Base-by-base conservation (phyloP, 305 asterid genomes). In the Fraxinus nigra region DNA sequence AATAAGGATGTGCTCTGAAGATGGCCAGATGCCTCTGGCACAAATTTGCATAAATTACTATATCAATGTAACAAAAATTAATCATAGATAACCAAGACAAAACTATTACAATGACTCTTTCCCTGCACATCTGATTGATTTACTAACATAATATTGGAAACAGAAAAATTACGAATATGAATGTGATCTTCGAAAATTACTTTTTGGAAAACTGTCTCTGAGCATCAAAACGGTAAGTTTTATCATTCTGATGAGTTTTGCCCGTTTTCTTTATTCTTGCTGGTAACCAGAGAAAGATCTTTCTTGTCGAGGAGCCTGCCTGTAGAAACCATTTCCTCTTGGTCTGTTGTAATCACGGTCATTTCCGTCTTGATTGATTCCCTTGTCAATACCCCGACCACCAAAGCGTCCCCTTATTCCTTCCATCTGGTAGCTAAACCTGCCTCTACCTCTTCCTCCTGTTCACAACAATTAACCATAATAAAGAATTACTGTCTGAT, bases 381-480 rank as follows among this genome's bases (percentile, higher is more conserved):
- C 86, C 82, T 91, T 77, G 77, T 88, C 86, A 48, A 84, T 85
- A 73, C 93, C 88, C 34, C 96, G 91, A 43, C 94, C 93, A 8
- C 91, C 93, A 69, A 87, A 89, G 4, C 93, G 92, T 48, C 97
- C 96, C 85, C 95, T 88, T 24, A 82, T 26, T 82, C 90, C 97
- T 65, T 90, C 93, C 84, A 82, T 81, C 72, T 84, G 92, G 90
- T 92, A 92, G 89, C 89, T 85, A 26, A 84, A 59, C 82, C 95
- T 88, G 85, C 96, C 98, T 85, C 96, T 91, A 82, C 95, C 98
- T 81, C 95, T 86, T 83, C 88, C 94, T 88, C 98, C 98, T 93
- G 87, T 79, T 81, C 54, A 74, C 72, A 79, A 79, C 80, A 82
- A 51, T 63, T 69, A 82, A 1, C 69, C 81, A 63, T 72, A 69